phyloP scores from a whole-genome alignment of 2,329 filamentous ascomycete species.

The Tolypocladium tropicale region DNA sequence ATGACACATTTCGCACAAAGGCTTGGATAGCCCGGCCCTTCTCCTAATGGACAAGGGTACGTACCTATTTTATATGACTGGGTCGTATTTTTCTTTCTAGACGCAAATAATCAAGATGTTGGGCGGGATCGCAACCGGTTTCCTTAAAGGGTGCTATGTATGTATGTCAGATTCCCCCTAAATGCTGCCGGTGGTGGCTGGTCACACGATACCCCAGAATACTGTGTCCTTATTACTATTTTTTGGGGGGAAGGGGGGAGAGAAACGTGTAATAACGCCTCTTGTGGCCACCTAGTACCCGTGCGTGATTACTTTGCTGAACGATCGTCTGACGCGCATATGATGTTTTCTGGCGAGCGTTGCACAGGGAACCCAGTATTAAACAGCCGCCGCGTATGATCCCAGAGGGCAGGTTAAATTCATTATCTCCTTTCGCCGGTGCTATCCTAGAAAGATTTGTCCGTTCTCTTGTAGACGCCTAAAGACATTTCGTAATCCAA shows the following conservation, averaged over 20 bases:
- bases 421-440: constrained; percentile 15
- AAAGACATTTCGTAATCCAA: neutral
- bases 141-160: neutral
- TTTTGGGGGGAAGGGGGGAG: too few relatives aligned
- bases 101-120: neutral
- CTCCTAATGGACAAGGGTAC: constrained; percentile 20
- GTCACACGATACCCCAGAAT: too few relatives aligned
- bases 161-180: too few relatives aligned
- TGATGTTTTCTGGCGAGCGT: neutral
- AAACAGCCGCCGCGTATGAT: neutral
- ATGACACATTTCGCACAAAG: constrained; percentile 9
- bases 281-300: neutral
- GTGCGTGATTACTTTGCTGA: neutral
- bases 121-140: neutral
- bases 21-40: constrained; percentile 17
- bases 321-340: neutral
- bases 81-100: constrained; percentile 34
- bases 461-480: neutral
- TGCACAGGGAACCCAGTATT: neutral
- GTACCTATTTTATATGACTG: constrained; percentile 31
- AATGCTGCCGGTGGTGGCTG: neutral
- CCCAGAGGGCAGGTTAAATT: constrained; percentile 7
- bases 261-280: neutral
- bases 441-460: constrained; percentile 10
- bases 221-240: too few relatives aligned